Evolutionary conservation across 345 rosid genomes (phyloP), one percentile per base, ranked within the genome.

Genomic region (Linum tenue): DNA sequence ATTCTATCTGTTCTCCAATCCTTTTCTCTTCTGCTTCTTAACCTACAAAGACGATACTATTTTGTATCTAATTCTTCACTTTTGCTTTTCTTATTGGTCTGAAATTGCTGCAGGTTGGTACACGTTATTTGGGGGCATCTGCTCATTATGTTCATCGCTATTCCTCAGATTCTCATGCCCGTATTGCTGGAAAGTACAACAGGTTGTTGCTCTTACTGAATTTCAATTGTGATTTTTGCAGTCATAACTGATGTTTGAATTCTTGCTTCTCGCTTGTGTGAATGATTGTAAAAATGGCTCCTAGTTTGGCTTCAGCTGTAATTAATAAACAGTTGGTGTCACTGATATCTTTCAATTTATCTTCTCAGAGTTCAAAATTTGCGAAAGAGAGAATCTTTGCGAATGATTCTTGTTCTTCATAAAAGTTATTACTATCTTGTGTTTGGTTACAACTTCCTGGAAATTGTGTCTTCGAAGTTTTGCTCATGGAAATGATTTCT

Each of bases 111-210:
- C 78, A 94, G 99, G 69, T 94, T 70, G 91, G 90, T 67, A 68
- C 91, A 39, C 80, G 81, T 72, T 89, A 85, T 77, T 83, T 91
- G 57, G 91, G 80, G 72, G 89, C 77, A 64, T 87, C 94, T 64
- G 86, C 91, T n/a, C 86, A 77, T 69, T 95, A 84, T 81, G 86
- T 84, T 48, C 82, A 70, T 70, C 78, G 76, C 60, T 83, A 89
- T 68, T 95, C 98, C 22, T 69, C 89, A 44, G 87, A 86, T 62
- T 91, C 96, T 57, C 98, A 89, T 73, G 91, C 94, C 60, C 92
- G 90, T 66, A 69, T 95, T 69, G 85, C 74, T 11, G 98, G 91
- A 63, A 86, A 77, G 76, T 53, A 87, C 56, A 95, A 95, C 70
- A 88, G 96, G 99, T 94, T 81, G 57, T 58, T 40, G 63, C 44